Conservation (phyloP, 495 filamentous ascomycete genomes). For the Cryomyces minteri region DNA sequence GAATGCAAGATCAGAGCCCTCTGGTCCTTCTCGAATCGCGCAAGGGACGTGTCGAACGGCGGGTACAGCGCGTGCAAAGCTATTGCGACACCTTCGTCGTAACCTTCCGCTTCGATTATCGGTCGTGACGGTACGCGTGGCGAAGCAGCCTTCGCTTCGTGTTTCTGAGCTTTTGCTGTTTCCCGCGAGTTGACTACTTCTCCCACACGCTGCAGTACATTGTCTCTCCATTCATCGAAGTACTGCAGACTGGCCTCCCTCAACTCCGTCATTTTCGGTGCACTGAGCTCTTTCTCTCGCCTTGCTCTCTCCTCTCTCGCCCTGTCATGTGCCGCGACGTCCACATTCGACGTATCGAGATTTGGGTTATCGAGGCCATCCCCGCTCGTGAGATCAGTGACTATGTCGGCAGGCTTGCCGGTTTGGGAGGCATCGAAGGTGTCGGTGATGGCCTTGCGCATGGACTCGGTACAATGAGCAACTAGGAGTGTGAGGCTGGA, state of each 20-base stretch:
- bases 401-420: slow-evolving; percentile 8
- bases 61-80: slow-evolving; percentile 16
- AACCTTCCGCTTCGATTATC: slow-evolving; percentile 2
- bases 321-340: slow-evolving; percentile 11
- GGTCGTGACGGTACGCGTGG: neutral
- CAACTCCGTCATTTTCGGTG: slow-evolving; percentile 15
- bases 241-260: slow-evolving; percentile 28
- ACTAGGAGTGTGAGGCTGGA: slow-evolving; percentile 20
- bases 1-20: slow-evolving; percentile 18
- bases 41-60: slow-evolving; percentile 12
- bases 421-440: slow-evolving; percentile 21
- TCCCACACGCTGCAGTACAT: slow-evolving; percentile 41
- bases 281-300: slow-evolving; percentile 16
- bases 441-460: slow-evolving; percentile 16
- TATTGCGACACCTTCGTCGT: slow-evolving; percentile 9
- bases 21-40: slow-evolving; percentile 13
- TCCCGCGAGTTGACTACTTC: slow-evolving; percentile 43
- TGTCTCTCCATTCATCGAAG: slow-evolving; percentile 48
- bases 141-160: slow-evolving; percentile 1
- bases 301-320: slow-evolving; percentile 9
- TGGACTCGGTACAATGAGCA: slow-evolving; percentile 20
- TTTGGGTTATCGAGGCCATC: slow-evolving; percentile 3
- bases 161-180: slow-evolving; percentile 15
- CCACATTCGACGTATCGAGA: slow-evolving; percentile 12
- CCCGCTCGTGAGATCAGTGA: slow-evolving; percentile 3